Evolutionary conservation across 768 basidiomycete species (phyloP).

Genomic region (Collybiopsis confluens): DNA sequence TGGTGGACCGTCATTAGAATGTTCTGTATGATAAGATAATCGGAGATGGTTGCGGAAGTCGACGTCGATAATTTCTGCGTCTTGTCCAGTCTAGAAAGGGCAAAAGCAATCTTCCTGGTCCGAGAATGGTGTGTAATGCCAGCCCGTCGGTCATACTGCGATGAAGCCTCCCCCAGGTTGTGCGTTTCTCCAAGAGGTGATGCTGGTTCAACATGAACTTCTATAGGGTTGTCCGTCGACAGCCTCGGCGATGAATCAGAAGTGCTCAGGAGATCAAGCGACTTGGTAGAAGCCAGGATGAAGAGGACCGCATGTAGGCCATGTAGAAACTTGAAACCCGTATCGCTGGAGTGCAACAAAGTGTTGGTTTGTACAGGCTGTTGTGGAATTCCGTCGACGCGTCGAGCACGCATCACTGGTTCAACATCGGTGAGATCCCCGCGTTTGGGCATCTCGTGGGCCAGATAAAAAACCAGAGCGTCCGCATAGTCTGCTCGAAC

Average conservation of each 20-base stretch:
- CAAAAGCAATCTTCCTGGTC: conserved; percentile 52
- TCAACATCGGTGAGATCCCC: conserved; percentile 47
- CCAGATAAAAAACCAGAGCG: conserved; percentile 71
- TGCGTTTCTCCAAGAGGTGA: conserved; percentile 25
- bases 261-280: conserved; percentile 46
- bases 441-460: conserved; percentile 67
- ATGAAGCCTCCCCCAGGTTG: conserved; percentile 23
- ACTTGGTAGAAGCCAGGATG: conserved; percentile 68
- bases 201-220: conserved; percentile 25
- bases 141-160: conserved; percentile 41
- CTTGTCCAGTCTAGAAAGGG: conserved; percentile 48
- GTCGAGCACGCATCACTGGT: conserved; percentile 40
- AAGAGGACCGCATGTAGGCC: conserved; percentile 79
- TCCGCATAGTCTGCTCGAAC: conserved; percentile 76
- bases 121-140: conserved; percentile 42
- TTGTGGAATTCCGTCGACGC: conserved; percentile 44
- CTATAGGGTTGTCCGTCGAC: conserved; percentile 22
- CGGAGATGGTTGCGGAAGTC: conserved; percentile 58
- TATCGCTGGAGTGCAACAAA: conserved; percentile 53
- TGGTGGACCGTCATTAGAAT: conserved; percentile 66
- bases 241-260: conserved; percentile 38
- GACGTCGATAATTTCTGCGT: conserved; percentile 36
- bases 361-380: conserved; percentile 43
- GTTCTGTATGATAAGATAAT: conserved; percentile 68
- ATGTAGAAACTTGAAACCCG: conserved; percentile 68